These are phyloP conservation scores for Phaeosphaeriaceae sp. DNA, from an alignment of 2,329 filamentous ascomycete genomes.

Conservation along the genomic window DNA sequence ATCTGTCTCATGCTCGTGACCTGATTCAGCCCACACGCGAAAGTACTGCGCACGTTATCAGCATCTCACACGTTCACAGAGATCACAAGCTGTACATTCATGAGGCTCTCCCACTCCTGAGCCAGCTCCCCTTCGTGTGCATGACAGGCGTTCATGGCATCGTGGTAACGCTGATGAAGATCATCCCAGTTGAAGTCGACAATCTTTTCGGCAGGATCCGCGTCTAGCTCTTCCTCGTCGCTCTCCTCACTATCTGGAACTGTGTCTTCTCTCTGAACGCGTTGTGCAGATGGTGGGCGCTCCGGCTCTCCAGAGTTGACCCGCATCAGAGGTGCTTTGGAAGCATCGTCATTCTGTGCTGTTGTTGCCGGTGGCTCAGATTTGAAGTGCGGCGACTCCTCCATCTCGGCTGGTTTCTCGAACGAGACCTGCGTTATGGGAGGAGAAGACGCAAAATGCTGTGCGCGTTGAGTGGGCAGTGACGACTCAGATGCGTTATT, in stretches of 20 bases:
- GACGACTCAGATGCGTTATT: constrained; percentile 30
- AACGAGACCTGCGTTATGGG: constrained; percentile 4
- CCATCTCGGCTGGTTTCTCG: constrained; percentile 22
- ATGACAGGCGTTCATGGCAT: constrained; percentile 69
- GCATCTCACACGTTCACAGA: background rate
- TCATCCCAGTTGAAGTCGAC: constrained; percentile 76
- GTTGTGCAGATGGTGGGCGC: constrained; percentile 36
- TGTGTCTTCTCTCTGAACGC: constrained; percentile 13
- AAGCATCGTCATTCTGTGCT: constrained; percentile 14
- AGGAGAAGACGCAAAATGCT: constrained; percentile 26
- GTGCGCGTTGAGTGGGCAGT: constrained; percentile 19
- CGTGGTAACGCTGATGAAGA: constrained; percentile 74
- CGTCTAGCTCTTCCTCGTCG: constrained; percentile 24
- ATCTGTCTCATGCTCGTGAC: constrained; percentile 75
- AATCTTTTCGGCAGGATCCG: constrained; percentile 49
- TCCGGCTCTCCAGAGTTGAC: constrained; percentile 32
- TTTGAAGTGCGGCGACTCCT: constrained; percentile 9
- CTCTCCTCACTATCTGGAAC: constrained; percentile 11
- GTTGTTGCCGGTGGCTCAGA: constrained; percentile 17
- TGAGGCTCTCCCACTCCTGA: constrained; percentile 67
- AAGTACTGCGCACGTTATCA: constrained; percentile 69
- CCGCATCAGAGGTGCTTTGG: constrained; percentile 14
- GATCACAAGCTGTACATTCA: constrained; percentile 35
- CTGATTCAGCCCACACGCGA: constrained; percentile 77
- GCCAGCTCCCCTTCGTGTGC: constrained; percentile 71